A percentile compares a stretch with the other conserved stretches of the same genome.
phyloP scores from a whole-genome alignment of 768 basidiomycete species.

The Phaffia australis region DNA sequence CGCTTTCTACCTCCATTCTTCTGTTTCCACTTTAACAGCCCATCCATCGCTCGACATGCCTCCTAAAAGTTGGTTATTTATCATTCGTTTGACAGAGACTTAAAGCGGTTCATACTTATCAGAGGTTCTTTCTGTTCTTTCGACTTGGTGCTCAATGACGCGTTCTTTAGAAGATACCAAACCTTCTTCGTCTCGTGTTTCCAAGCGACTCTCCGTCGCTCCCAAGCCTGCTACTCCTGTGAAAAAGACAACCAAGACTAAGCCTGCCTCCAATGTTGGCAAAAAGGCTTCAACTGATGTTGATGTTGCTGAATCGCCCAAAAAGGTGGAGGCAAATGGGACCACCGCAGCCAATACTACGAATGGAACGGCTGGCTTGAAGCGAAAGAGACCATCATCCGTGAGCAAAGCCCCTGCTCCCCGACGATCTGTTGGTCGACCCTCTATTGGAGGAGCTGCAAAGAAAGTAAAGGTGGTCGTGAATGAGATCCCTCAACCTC shows the following conservation, averaged over 20 bases:
- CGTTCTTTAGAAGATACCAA: too few species aligned
- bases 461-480: slow-evolving; percentile 2
- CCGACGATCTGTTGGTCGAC: neutral
- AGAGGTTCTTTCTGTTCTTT: too few species aligned
- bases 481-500: slow-evolving; percentile 15
- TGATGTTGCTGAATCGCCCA: neutral
- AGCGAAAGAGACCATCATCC: slow-evolving; percentile 13
- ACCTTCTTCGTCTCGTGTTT: neutral
- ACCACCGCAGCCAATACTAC: neutral
- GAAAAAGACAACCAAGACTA: neutral
- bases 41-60: too few species aligned
- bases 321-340: slow-evolving; percentile 2
- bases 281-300: neutral
- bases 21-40: too few species aligned
- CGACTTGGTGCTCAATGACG: too few species aligned
- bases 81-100: too few species aligned
- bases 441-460: neutral
- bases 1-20: too few species aligned
- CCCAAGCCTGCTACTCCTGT: neutral
- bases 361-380: neutral
- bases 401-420: neutral
- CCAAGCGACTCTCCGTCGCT: slow-evolving; percentile 9
- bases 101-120: too few species aligned
- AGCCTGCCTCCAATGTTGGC: neutral
- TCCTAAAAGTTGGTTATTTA: too few species aligned